Evolutionary conservation across 2,329 filamentous ascomycete species (phyloP), one percentile per base, ranked within the genome.

Genomic region (Aspergillus fijiensis): DNA sequence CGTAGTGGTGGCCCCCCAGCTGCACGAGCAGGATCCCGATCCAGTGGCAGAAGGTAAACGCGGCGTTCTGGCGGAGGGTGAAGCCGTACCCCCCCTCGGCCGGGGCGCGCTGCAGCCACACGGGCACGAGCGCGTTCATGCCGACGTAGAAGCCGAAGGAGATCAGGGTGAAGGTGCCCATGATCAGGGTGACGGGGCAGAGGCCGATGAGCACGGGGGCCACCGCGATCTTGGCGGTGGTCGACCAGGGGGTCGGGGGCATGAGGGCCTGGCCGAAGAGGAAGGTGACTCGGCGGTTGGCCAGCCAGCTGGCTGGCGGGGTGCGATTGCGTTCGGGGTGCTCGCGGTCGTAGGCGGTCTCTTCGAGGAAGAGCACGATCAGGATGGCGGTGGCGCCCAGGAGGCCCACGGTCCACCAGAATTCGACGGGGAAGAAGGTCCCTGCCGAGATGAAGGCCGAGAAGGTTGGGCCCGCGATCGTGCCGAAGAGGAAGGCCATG

Each of bases 401-500:
- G 1, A 78, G 60, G 4, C 70, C 76, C n/a, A 79, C 70, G 1
- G 74, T 76, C 76, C 77, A 80, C 78, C 78, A 80, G 63, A 77
- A 80, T 52, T 76, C 72, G 2, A 75, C 63, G 1, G 73, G 71
- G 70, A 76, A 80, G 19, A 72, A 71, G 0, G 60, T 64, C 10
- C 70, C 66, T 0, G 72, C 70, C 1, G 74, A 74, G 48, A 80
- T 73, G 51, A 79, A 79, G 1, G 75, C 77, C 0, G 73, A 75
- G 25, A 80, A 72, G 0, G 76, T 79, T 2, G 74, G 74, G 5
- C 74, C 75, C 2, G 68, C 72, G 29, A 74, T 74, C 0, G 70
- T 71, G 3, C 76, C 78, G 45, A 78, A 74, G 19, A 77, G 67
- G 19, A 78, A 68, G 0, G 70, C 63, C 57, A 76, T 70, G 29